Conservation (phyloP, 768 basidiomycete species). For the Pisolithus albus region DNA sequence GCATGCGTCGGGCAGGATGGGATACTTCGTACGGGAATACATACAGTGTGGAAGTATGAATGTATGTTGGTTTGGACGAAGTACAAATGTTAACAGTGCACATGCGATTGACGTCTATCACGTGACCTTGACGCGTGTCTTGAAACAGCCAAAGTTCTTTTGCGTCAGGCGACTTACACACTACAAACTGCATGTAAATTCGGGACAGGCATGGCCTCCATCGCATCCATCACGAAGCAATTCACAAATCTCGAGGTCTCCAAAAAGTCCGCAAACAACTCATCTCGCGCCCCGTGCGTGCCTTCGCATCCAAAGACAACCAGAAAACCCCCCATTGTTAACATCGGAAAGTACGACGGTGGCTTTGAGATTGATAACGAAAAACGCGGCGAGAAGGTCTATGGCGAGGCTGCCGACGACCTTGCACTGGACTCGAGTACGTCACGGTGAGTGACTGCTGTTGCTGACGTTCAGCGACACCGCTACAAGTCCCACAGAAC, state of each 20-base stretch:
- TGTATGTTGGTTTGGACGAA: too few species aligned
- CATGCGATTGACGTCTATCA: conserved; percentile 3
- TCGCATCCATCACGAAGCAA: conserved; percentile 53
- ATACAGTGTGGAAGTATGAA: too few species aligned
- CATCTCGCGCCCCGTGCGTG: conserved; percentile 17
- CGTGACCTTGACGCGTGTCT: conserved; percentile 25
- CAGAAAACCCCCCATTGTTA: conserved; percentile 44
- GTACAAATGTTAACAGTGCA: too few species aligned
- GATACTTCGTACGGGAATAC: too few species aligned
- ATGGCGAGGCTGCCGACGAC: conserved; percentile 71
- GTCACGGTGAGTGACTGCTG: conserved; percentile 43
- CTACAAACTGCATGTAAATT: background rate
- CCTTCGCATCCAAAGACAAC: conserved; percentile 16
- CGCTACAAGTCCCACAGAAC: conserved; percentile 33
- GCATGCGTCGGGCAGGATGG: too few species aligned
- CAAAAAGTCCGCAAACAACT: conserved; percentile 37
- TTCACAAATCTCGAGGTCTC: conserved; percentile 64
- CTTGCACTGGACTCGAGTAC: conserved; percentile 82
- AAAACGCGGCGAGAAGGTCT: conserved; percentile 65
- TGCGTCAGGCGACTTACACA: background rate
- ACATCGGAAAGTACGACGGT: conserved; percentile 93
- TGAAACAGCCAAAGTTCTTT: conserved; percentile 5
- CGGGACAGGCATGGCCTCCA: conserved; percentile 36
- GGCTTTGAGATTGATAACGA: conserved; percentile 89
- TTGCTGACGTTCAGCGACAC: conserved; percentile 1